Evolutionary conservation across 495 filamentous ascomycete genomes (phyloP), one percentile per base, ranked within the genome.

Genomic region (Ascodesmis nigricans): DNA sequence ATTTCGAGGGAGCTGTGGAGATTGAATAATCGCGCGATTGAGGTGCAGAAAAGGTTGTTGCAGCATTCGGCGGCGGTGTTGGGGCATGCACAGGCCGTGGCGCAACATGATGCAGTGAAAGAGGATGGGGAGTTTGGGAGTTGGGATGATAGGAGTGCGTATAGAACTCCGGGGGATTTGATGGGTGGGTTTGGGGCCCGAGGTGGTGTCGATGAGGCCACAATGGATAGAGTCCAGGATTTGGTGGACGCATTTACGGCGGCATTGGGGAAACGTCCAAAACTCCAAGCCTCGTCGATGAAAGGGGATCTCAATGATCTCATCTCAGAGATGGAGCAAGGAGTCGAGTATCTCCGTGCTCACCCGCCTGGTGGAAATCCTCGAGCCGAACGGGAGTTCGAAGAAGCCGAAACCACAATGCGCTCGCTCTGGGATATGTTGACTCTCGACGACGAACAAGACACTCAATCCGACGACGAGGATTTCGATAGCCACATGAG

Each of bases 51-150:
- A 39, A 62, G 68, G 27, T 54, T 93, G 36, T 53, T 93, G n/a
- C 68, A 82, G 49, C 87, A 97, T 53, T 92, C 81, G 0, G 81
- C 87, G 19, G 87, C 75, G 22, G 75, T 95, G 19, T 55, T 93
- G 43, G 81, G 79, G 10, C 81, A 93, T 49, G 71, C 73, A 41
- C 65, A 67, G 5, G 23, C 13, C 5, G 23, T 26, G 9, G 23
- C 8, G 31, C 29, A 11, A 10, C 9, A 31, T 11, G 10, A 3
- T 25, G 6, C 23, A 6, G 23, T 25, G 6, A 66, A 65, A 39
- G 63, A 67, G 39, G 54, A 58, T n/a, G 23, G 23, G n/a, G n/a
- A n/a, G 23, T 25, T 25, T n/a, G 23, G 23, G 23, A 25, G 23
- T 25, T 6, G n/a, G 23, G 6, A n/a, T 6, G 23, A n/a, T 25